A percentile compares a stretch with the other conserved stretches of the same genome.
Evolutionary conservation across 495 filamentous ascomycete species (phyloP).

Genomic region (Aspergillus sparsus): DNA sequence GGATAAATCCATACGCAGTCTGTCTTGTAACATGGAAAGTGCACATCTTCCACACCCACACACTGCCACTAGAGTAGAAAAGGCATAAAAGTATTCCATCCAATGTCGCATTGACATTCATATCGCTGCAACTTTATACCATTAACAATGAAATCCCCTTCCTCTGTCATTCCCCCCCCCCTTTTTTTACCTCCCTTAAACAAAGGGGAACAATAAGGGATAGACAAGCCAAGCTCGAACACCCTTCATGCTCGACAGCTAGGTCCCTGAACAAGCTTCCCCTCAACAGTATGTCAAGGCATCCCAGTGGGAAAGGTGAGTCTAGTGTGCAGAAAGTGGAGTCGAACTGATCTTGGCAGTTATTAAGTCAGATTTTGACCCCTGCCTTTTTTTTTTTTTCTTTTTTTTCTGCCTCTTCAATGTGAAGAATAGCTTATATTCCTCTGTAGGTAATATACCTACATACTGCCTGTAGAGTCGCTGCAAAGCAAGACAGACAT

Average conservation of each 20-base stretch:
- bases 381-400: not conserved
- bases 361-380: conserved; percentile 14
- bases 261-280: conserved; percentile 30
- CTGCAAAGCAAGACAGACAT: too few species aligned
- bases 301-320: conserved; percentile 18
- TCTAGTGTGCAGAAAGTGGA: conserved; percentile 30
- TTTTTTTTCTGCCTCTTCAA: not conserved
- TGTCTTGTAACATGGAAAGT: too few species aligned
- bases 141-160: too few species aligned
- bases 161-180: not conserved
- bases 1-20: not conserved
- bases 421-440: not conserved
- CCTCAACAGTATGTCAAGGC: conserved; percentile 13
- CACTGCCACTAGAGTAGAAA: too few species aligned
- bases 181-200: too few species aligned
- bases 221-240: not conserved
- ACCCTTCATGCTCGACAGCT: not conserved
- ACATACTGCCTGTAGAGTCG: too few species aligned
- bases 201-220: not conserved
- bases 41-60: too few species aligned
- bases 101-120: too few species aligned
- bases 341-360: conserved; percentile 15
- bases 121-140: too few species aligned
- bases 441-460: too few species aligned
- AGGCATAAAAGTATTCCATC: too few species aligned